These are phyloP conservation scores for Cladosporium sp. DNA, from an alignment of 2,329 filamentous ascomycete genomes.

Conservation along the genomic window DNA sequence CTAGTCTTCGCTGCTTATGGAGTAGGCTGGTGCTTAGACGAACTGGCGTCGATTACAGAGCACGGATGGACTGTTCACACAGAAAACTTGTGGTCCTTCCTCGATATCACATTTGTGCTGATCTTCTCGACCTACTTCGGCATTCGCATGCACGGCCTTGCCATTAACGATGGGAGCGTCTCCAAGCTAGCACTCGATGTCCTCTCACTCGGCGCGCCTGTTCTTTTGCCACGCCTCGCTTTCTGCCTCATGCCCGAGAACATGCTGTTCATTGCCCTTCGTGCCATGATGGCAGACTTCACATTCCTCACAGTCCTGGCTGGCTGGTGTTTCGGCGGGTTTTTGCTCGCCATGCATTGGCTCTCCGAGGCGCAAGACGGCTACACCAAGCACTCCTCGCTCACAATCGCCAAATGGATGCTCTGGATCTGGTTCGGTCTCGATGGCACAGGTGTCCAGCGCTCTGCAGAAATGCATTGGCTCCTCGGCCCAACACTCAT, in stretches of 20 bases:
- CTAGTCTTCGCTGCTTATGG: constrained; percentile 65
- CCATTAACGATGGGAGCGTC: constrained; percentile 34
- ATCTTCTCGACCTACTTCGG: constrained; percentile 65
- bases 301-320: constrained; percentile 68
- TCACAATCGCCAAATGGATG: constrained; percentile 85
- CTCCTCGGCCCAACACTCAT: constrained; percentile 73
- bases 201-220: constrained; percentile 70
- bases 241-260: constrained; percentile 82
- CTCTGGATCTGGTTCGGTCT: constrained; percentile 89
- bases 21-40: constrained; percentile 72
- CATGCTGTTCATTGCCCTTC: constrained; percentile 71
- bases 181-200: constrained; percentile 59
- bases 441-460: constrained; percentile 57
- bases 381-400: constrained; percentile 33
- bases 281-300: constrained; percentile 83
- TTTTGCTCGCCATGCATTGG: constrained; percentile 73
- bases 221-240: constrained; percentile 70
- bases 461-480: constrained; percentile 65
- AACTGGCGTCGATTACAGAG: constrained; percentile 68
- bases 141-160: constrained; percentile 60
- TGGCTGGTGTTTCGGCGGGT: constrained; percentile 77
- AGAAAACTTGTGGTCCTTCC: constrained; percentile 82
- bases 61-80: constrained; percentile 77
- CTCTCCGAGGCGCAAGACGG: constrained; percentile 55
- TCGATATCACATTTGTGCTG: constrained; percentile 70